Evolutionary conservation across 2,329 filamentous ascomycete species (phyloP).

Genomic region (Dactylellina leptospora): DNA sequence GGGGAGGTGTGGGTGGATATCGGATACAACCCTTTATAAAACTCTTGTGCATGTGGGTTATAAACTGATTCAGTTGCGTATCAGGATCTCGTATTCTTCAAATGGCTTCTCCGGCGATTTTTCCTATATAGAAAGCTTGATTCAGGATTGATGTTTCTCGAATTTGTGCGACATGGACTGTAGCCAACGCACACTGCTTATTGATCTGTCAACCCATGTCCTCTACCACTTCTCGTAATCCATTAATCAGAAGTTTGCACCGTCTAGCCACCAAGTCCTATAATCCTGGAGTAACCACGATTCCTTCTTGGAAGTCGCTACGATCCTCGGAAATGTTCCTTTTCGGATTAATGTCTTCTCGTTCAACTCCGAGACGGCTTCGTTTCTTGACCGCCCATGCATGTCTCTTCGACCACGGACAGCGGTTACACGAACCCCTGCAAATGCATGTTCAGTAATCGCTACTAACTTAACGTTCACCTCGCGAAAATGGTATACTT

Average conservation of each 20-base stretch:
- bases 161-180: constrained; percentile 8
- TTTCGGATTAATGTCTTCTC: constrained; percentile 21
- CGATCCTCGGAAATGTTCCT: constrained; percentile 10
- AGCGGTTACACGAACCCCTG: no score
- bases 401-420: no score
- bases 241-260: constrained; percentile 5
- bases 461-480: constrained; percentile 6
- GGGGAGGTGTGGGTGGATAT: not conserved
- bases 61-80: not conserved
- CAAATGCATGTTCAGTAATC: constrained; percentile 49
- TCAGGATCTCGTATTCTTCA: not conserved
- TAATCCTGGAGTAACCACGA: not conserved
- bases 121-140: not conserved
- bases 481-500: no score
- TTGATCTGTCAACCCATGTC: not conserved
- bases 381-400: no score
- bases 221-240: constrained; percentile 16
- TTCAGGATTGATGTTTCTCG: not conserved
- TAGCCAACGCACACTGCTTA: constrained; percentile 26
- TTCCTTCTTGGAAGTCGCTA: not conserved
- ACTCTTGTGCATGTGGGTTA: constrained; percentile 12
- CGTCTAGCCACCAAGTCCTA: not conserved
- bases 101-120: not conserved
- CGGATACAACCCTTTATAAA: not conserved
- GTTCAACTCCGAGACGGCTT: constrained; percentile 11